phyloP scores from a whole-genome alignment of 768 basidiomycete genomes.

The Psilocybe cyanescens region DNA sequence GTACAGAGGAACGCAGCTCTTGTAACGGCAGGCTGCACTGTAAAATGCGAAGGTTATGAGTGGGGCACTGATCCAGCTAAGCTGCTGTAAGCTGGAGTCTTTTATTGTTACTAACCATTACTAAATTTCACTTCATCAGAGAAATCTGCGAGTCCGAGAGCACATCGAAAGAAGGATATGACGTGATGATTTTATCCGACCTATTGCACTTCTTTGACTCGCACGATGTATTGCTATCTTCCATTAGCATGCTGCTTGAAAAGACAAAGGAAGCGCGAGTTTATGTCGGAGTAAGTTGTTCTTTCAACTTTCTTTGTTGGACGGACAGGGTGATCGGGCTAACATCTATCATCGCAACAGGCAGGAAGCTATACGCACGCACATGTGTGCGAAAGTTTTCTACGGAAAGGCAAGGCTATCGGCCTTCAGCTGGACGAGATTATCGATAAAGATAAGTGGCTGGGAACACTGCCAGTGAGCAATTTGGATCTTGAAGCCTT shows the following conservation, averaged over 20 bases:
- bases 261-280: slow-evolving; percentile 42
- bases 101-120: not conserved
- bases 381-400: slow-evolving; percentile 56
- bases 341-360: slow-evolving; percentile 19
- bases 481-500: slow-evolving; percentile 52
- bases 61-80: slow-evolving; percentile 59
- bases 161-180: slow-evolving; percentile 39
- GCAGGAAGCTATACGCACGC: slow-evolving; percentile 65
- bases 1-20: slow-evolving; percentile 49
- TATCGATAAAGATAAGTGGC: slow-evolving; percentile 40
- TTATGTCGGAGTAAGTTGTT: slow-evolving; percentile 54
- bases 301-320: not conserved
- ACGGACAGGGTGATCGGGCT: too few relatives aligned
- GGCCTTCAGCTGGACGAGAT: slow-evolving; percentile 56
- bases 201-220: slow-evolving; percentile 70
- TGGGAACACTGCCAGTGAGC: slow-evolving; percentile 47
- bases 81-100: slow-evolving; percentile 47
- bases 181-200: slow-evolving; percentile 70
- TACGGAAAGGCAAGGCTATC: slow-evolving; percentile 37
- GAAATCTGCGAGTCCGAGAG: not conserved
- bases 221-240: slow-evolving; percentile 58
- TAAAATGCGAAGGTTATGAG: slow-evolving; percentile 57
- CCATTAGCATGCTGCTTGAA: slow-evolving; percentile 52
- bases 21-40: slow-evolving; percentile 40
- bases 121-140: not conserved